Percentiles rank a stretch among this genome's conserved stretches.
Conservation (phyloP, 495 filamentous ascomycete species). For the Penicillium cataractarum region DNA sequence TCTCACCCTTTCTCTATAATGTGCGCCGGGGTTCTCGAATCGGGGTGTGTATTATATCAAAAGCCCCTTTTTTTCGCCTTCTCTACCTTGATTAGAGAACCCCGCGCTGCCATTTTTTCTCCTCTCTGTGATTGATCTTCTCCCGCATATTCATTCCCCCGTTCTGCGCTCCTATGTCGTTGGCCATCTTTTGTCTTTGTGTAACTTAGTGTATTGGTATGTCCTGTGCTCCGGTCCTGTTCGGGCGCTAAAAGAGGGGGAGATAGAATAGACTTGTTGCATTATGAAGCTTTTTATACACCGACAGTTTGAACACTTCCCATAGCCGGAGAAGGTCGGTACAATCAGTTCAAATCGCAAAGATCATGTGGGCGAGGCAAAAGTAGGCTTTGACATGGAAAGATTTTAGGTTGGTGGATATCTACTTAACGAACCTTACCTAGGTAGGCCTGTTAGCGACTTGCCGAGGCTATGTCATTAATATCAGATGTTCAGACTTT, state of each 20-base stretch:
- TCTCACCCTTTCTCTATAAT: conserved; percentile 19
- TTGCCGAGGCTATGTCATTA: too few relatives aligned
- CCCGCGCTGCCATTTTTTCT: conserved; percentile 16
- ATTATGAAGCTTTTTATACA: conserved; percentile 19
- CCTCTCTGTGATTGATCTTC: conserved; percentile 27
- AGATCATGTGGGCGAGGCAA: too few relatives aligned
- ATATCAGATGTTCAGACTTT: too few relatives aligned
- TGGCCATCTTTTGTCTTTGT: conserved; percentile 20
- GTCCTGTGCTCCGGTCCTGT: conserved; percentile 13
- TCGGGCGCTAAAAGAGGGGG: neutral
- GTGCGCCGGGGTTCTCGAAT: conserved; percentile 19
- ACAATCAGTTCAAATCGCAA: too few relatives aligned
- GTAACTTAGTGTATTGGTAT: conserved; percentile 45
- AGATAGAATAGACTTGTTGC: conserved; percentile 36
- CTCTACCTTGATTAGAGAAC: conserved; percentile 20
- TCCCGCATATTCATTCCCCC: conserved; percentile 35
- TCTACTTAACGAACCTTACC: too few relatives aligned
- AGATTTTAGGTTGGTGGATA: too few relatives aligned
- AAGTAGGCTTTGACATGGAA: too few relatives aligned
- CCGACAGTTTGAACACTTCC: neutral
- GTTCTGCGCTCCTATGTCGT: conserved; percentile 28
- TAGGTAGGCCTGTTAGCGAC: too few relatives aligned
- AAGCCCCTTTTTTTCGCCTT: conserved; percentile 18
- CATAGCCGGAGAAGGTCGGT: too few relatives aligned
- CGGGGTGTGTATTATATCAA: conserved; percentile 37